phyloP scores from a whole-genome alignment of 2,329 filamentous ascomycete genomes.

The Microdochium paspali region DNA sequence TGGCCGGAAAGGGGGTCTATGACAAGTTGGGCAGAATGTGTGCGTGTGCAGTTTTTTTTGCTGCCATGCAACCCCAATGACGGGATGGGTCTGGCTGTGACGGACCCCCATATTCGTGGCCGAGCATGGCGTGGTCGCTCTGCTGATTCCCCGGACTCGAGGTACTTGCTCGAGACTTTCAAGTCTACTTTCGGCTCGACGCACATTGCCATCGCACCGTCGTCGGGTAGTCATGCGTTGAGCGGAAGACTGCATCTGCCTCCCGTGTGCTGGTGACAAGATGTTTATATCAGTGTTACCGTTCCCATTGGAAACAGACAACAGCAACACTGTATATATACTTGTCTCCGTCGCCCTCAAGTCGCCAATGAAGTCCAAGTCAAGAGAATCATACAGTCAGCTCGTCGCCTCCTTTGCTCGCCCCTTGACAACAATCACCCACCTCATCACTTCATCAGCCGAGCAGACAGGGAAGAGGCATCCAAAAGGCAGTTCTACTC shows the following conservation, averaged over 20 bases:
- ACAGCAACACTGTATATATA: neutral
- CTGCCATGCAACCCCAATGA: slow-evolving; percentile 1
- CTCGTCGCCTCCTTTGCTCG: too few species aligned
- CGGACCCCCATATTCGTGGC: neutral
- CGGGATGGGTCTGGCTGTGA: neutral
- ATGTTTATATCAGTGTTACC: slow-evolving; percentile 1
- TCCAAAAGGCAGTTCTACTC: too few species aligned
- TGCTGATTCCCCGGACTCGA: neutral
- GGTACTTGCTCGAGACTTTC: neutral
- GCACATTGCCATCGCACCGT: neutral
- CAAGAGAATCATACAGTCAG: too few species aligned
- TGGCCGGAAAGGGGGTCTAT: neutral
- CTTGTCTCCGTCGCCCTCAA: neutral
- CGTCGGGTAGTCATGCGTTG: slow-evolving; percentile 1
- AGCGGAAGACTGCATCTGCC: neutral
- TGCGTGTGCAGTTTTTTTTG: neutral
- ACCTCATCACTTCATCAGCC: too few species aligned
- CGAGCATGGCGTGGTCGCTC: neutral
- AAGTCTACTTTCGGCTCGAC: neutral
- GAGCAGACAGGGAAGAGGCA: too few species aligned
- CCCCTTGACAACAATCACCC: too few species aligned
- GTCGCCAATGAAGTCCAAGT: too few species aligned
- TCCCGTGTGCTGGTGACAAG: neutral
- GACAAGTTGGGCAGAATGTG: slow-evolving; percentile 1
- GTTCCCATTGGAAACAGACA: neutral